Base-by-base conservation (phyloP, 2,329 filamentous ascomycete genomes). In the Hymenoscyphus occultus region DNA sequence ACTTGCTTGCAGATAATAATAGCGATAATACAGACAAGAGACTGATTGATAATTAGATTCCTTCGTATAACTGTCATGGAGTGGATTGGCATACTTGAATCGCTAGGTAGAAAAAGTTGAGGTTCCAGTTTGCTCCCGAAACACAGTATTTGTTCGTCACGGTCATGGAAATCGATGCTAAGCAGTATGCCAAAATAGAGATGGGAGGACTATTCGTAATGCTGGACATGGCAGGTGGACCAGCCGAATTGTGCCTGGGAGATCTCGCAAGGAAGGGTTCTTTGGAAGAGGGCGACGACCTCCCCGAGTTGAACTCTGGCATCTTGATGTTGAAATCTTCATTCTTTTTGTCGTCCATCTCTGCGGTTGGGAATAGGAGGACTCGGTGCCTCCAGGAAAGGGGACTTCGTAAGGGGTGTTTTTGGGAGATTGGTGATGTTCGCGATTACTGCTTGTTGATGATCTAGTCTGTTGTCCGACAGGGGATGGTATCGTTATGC, bases 121-220 rank as follows among this genome's bases (percentile, higher is more conserved):
- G 81, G 80, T 99, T 99, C 86, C 96, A 99, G 71, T 90, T 86
- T 61, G 85, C 84, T 67, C 95, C 95, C 7, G 92, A 97, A 58
- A 99, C 87, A 68, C 97, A 93, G 78, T 96, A 99, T 84, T 99
- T 99, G 82, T 99, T 99, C 78, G 96, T 95, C n/a, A 97, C 91
- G 7, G 95, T 99, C 95, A 99, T 99, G 78, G 94, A 86, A 76
- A 99, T 99, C n/a, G 93, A 97, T 62, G 94, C 92, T 74, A 90
- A 83, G 79, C 95, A 99, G 83, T 99, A 99, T 59, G 91, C 87
- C 70, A 96, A 76, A 73, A 99, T 91, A 28, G 94, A 93, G 59
- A 95, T 77, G 57, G 86, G 81, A 16, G 93, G 91, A 78, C 87
- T 95, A 79, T 93, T 92, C 73, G 89, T 85, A 68, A 92, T 77